Evolutionary conservation across 2,329 filamentous ascomycete genomes (phyloP), one percentile per base, ranked within the genome.

Genomic region (Talaromyces sp.): DNA sequence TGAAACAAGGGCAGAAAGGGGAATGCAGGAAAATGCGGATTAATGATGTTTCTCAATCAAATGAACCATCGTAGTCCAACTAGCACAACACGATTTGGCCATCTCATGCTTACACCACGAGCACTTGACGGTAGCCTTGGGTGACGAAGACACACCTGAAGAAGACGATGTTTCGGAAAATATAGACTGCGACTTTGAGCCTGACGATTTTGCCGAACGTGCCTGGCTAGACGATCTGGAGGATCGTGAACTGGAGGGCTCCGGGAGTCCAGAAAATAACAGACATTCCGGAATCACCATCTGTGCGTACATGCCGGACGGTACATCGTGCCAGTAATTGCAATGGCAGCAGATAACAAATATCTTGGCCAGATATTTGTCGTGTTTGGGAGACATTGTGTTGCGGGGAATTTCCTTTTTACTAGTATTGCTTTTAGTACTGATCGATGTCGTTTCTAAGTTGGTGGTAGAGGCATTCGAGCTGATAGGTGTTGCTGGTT

Each of bases 61-160:
- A 60, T 66, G 65, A 56, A 66, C 65, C 60, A 66, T 63, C 1
- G 65, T 66, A 31, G 65, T 66, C 65, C 65, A 66, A 6, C 65
- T 62, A 24, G 45, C 45, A 22, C 65, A 66, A 16, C 65, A 66
- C 24, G 60, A 50, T 33, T 66, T 63, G 35, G 65, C 54, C 61
- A 66, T 63, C 19, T 54, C 60, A 24, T 66, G 65, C 31, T 45
- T 22, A 27, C 65, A 66, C 65, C 65, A 66, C 8, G 52, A 60
- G 35, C 65, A 66, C 31, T 49, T 57, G 24, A 64, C 65, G 1
- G 65, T 50, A 19, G 33, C 39, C 22, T 52, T 59, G 27, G 60
- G 41, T n/a, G 56, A 57, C 9, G 60, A 62, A 16, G 60, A 54
- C 10, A 39, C n/a, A 14, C 27, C 33, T 39, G 50, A 47, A 2